phyloP scores from a whole-genome alignment of 2,329 filamentous ascomycete species.

The Lecanoromycetidae sp. region DNA sequence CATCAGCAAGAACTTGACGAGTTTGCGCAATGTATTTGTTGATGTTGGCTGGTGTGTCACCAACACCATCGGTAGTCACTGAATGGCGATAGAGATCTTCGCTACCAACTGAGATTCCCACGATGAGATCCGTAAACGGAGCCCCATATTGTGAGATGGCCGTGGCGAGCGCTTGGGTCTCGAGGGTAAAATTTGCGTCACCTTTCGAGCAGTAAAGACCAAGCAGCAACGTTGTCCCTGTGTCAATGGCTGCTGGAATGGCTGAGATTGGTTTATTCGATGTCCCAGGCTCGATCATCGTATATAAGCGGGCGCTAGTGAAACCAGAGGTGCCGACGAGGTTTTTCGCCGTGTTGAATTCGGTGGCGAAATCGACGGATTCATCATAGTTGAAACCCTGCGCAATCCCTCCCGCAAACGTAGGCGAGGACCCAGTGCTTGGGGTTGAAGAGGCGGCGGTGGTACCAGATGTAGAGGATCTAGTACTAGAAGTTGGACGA shows the following conservation, averaged over 20 bases:
- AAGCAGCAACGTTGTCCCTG: constrained; percentile 65
- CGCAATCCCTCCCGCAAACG: too few species aligned
- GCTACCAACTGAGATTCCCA: constrained; percentile 53
- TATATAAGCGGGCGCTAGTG: constrained; percentile 44
- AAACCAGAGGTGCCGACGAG: constrained; percentile 32
- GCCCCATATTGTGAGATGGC: neutral
- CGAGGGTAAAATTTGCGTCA: neutral
- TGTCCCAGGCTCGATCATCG: constrained; percentile 53
- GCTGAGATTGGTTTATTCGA: constrained; percentile 54
- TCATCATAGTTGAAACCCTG: neutral
- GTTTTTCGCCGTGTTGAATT: constrained; percentile 36
- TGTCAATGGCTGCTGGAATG: constrained; percentile 71
- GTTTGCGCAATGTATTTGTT: constrained; percentile 39
- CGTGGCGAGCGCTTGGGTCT: neutral
- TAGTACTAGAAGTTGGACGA: too few species aligned
- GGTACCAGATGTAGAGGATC: too few species aligned
- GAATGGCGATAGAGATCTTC: constrained; percentile 60
- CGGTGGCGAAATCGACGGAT: constrained; percentile 21
- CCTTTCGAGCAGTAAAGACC: constrained; percentile 45
- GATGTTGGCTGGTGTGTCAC: constrained; percentile 26
- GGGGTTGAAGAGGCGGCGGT: too few species aligned
- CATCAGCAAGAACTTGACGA: constrained; percentile 25
- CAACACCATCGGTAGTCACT: constrained; percentile 29
- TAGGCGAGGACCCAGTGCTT: too few species aligned
- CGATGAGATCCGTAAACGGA: constrained; percentile 27